A percentile compares a stretch with the other conserved stretches of the same genome.
Conservation (phyloP, 345 rosid species). For the Eucalyptus melliodora region DNA sequence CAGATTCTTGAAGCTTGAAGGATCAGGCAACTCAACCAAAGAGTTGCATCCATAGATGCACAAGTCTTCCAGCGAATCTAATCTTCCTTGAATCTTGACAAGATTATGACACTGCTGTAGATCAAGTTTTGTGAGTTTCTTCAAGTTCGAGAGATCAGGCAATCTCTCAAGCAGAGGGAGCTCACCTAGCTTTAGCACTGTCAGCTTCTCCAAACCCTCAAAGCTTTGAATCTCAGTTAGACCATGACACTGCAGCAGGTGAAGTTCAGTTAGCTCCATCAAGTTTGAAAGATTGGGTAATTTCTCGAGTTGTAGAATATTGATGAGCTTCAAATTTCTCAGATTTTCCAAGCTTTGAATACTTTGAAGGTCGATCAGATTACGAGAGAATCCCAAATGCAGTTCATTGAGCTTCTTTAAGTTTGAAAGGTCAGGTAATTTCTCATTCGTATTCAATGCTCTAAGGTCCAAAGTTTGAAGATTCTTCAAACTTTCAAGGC, state of each 20-base stretch:
- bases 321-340: not conserved
- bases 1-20: not conserved
- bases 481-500: too few relatives aligned
- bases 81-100: not conserved
- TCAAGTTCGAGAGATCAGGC: not conserved
- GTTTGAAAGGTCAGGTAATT: not conserved
- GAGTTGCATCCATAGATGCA: not conserved
- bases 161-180: not conserved
- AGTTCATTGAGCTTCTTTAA: not conserved
- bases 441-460: too few relatives aligned
- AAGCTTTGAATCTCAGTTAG: not conserved
- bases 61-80: not conserved
- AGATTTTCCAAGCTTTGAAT: not conserved
- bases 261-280: not conserved
- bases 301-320: not conserved
- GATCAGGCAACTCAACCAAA: not conserved
- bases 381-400: not conserved
- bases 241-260: not conserved
- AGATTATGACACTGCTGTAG: not conserved
- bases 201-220: not conserved
- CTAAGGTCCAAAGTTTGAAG: too few relatives aligned
- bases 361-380: not conserved
- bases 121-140: not conserved
- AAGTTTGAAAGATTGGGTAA: not conserved
- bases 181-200: not conserved